Evolutionary conservation across 305 asterid species (phyloP).

Genomic region (Fraxinus xanthoxyloides): DNA sequence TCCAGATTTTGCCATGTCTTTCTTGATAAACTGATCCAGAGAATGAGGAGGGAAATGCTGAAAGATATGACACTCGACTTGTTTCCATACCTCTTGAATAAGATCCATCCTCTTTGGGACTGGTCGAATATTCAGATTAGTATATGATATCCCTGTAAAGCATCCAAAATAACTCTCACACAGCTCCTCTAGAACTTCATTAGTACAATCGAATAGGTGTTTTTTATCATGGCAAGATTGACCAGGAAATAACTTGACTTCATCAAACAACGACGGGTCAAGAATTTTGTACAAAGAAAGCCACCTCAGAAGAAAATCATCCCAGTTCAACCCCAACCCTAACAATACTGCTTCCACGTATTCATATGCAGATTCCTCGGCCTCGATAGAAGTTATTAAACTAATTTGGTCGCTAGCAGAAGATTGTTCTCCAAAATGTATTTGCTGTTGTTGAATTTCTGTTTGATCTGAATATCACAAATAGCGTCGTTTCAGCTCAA

Average conservation of each 20-base stretch:
- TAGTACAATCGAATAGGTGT: conserved; percentile 52
- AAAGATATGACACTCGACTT: conserved; percentile 39
- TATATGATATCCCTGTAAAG: conserved; percentile 21
- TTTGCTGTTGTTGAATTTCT: conserved; percentile 42
- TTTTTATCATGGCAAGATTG: conserved; percentile 43
- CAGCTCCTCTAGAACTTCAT: conserved; percentile 46
- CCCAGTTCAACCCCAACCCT: conserved; percentile 60
- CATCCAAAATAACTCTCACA: conserved; percentile 43
- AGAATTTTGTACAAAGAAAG: conserved; percentile 45
- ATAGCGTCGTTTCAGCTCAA: conserved; percentile 10
- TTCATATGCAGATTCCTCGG: conserved; percentile 56
- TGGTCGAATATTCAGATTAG: conserved; percentile 31
- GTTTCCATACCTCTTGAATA: conserved; percentile 49
- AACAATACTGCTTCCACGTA: conserved; percentile 61
- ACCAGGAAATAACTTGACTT: conserved; percentile 52
- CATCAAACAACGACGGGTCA: conserved; percentile 49
- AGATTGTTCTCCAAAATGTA: conserved; percentile 43
- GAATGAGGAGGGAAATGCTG: conserved; percentile 30
- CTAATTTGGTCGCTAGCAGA: conserved; percentile 29
- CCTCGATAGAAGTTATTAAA: conserved; percentile 29
- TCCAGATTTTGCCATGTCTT: conserved; percentile 42
- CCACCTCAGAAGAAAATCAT: conserved; percentile 52
- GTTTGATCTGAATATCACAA: conserved; percentile 43
- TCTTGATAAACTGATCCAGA: conserved; percentile 41
- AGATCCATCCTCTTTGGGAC: conserved; percentile 52